phyloP scores from a whole-genome alignment of 2,329 filamentous ascomycete genomes.

The Colletotrichum cordylinicola region DNA sequence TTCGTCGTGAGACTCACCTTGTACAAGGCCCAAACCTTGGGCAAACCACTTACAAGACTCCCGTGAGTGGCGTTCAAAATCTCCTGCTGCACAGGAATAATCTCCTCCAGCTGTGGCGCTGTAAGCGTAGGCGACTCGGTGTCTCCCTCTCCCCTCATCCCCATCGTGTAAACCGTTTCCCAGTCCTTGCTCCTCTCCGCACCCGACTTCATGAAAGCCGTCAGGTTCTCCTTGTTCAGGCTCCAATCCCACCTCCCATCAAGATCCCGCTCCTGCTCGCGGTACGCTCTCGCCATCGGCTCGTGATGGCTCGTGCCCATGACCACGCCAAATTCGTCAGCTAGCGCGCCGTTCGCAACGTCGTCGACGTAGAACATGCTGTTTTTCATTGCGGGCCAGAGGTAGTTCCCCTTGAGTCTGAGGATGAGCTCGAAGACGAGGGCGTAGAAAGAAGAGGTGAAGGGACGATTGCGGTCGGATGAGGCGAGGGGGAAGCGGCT shows the following conservation, averaged over 20 bases:
- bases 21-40: slow-evolving; percentile 65
- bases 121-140: slow-evolving; percentile 42
- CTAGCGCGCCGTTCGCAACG: slow-evolving; percentile 51
- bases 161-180: slow-evolving; percentile 56
- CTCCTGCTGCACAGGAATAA: slow-evolving; percentile 43
- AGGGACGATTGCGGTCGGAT: slow-evolving; percentile 29
- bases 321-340: slow-evolving; percentile 61
- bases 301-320: slow-evolving; percentile 65
- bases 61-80: slow-evolving; percentile 23
- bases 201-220: slow-evolving; percentile 58
- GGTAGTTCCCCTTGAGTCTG: slow-evolving; percentile 59
- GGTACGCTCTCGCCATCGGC: slow-evolving; percentile 60
- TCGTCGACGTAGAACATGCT: slow-evolving; percentile 64
- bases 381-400: slow-evolving; percentile 66
- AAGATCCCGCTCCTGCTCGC: slow-evolving; percentile 33
- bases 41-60: slow-evolving; percentile 38
- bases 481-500: slow-evolving; percentile 43
- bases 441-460: slow-evolving; percentile 56
- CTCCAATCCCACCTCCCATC: slow-evolving; percentile 59
- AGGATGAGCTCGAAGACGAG: slow-evolving; percentile 62
- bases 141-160: slow-evolving; percentile 62
- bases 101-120: slow-evolving; percentile 25
- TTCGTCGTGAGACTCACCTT: slow-evolving; percentile 36
- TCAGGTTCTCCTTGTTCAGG: slow-evolving; percentile 57
- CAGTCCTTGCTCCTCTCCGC: slow-evolving; percentile 54